Evolutionary conservation across 2,329 filamentous ascomycete species (phyloP).

Genomic region (Plectosphaerella plurivora): DNA sequence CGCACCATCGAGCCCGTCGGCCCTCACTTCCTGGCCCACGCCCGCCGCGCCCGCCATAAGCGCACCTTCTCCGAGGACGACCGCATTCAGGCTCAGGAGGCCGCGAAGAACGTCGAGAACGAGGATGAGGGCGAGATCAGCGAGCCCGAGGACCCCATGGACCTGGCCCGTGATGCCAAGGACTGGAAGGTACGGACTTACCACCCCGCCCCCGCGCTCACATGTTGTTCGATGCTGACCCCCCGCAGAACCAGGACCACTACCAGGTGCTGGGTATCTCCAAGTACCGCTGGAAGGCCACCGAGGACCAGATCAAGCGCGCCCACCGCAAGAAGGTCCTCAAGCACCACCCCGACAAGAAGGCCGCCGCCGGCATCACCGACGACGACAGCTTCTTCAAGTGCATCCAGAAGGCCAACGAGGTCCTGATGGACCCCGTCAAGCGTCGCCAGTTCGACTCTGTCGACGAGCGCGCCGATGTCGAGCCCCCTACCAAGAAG

Average conservation of each 20-base stretch:
- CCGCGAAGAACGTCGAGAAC: slow-evolving; percentile 92
- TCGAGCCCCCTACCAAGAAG: slow-evolving; percentile 91
- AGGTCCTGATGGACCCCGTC: slow-evolving; percentile 85
- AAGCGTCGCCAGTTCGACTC: slow-evolving; percentile 96
- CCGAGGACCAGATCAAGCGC: slow-evolving; percentile 97
- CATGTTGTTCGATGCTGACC: slow-evolving; percentile 2
- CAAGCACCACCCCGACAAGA: slow-evolving; percentile 98
- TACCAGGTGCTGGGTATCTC: slow-evolving; percentile 92
- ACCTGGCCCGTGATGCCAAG: slow-evolving; percentile 91
- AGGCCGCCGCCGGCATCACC: slow-evolving; percentile 78
- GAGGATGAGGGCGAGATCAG: slow-evolving; percentile 87
- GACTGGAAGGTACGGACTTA: slow-evolving; percentile 83
- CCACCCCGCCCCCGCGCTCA: too few species aligned
- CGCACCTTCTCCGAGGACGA: slow-evolving; percentile 99
- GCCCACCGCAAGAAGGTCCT: slow-evolving; percentile 99
- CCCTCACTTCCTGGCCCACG: slow-evolving; percentile 96
- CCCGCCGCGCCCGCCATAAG: slow-evolving; percentile 90
- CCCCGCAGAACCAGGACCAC: slow-evolving; percentile 81
- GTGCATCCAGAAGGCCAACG: slow-evolving; percentile 98
- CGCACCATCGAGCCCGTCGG: slow-evolving; percentile 94
- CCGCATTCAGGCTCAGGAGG: slow-evolving; percentile 91
- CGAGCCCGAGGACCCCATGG: slow-evolving; percentile 87
- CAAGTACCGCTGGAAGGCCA: slow-evolving; percentile 88
- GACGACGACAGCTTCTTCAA: slow-evolving; percentile 99
- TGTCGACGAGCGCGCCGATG: slow-evolving; percentile 88